Percentiles rank a stretch among this genome's conserved stretches.
Evolutionary conservation across 106 monocot genomes (phyloP).

Genomic region (Alisma plantagoaquatica): DNA sequence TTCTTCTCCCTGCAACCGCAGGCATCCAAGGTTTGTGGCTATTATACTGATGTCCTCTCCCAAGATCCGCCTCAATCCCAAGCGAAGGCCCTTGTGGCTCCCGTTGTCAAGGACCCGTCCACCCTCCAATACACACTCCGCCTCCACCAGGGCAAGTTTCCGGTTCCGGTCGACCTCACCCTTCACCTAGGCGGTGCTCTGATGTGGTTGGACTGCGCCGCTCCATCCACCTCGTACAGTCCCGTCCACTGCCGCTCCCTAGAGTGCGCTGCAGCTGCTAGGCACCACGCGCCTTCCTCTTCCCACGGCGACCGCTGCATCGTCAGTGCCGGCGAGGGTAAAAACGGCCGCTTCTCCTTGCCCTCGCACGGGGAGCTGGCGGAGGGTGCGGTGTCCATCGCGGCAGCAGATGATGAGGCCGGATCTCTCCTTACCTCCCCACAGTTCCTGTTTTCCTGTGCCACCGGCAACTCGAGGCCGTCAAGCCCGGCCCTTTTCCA

Average conservation of each 20-base stretch:
- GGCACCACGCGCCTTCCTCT: too few relatives aligned
- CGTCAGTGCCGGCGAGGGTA: conserved; percentile 13
- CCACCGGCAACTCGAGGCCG: too few relatives aligned
- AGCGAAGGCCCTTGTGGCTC: conserved; percentile 22
- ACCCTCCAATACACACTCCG: too few relatives aligned
- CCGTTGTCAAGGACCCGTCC: conserved; percentile 37
- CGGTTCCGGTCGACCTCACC: conserved; percentile 16
- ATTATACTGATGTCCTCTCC: too few relatives aligned
- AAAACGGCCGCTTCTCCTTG: conserved; percentile 26
- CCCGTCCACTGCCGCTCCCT: conserved; percentile 31
- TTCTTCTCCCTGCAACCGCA: too few relatives aligned
- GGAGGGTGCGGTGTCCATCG: conserved; percentile 21
- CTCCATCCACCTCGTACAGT: conserved; percentile 29
- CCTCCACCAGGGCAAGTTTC: conserved; percentile 25
- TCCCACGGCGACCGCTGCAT: conserved; percentile 10
- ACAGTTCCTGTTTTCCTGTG: conserved; percentile 38
- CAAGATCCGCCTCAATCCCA: too few relatives aligned
- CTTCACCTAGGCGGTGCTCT: conserved; percentile 35
- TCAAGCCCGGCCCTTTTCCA: conserved; percentile 21
- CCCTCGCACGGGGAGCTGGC: conserved; percentile 35
- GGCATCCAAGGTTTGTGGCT: too few relatives aligned
- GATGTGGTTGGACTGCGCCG: conserved; percentile 38
- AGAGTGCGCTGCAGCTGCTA: conserved; percentile 33
- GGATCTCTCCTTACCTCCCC: conserved; percentile 17
- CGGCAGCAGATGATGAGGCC: conserved; percentile 34